Percentiles rank a stretch among this genome's conserved stretches.
Evolutionary conservation across 1,284 basidiomycete genomes (phyloP).

Genomic region (Moesziomyces globuligerus): DNA sequence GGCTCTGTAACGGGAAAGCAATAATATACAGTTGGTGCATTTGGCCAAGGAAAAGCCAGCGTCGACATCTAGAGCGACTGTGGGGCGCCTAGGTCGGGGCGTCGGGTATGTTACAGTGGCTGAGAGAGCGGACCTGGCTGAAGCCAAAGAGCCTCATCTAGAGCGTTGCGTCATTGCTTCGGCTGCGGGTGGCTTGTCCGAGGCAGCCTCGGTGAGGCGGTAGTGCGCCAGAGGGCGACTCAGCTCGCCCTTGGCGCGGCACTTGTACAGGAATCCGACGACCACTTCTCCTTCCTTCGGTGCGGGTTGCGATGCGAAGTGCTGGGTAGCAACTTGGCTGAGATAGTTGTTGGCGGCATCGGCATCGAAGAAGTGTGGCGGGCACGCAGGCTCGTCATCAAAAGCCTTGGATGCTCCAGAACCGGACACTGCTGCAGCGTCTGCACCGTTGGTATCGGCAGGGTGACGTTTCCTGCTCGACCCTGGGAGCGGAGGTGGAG

Average conservation of each 20-base stretch:
- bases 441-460: slow-evolving; percentile 25
- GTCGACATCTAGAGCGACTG: no score
- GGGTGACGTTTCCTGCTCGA: slow-evolving; percentile 31
- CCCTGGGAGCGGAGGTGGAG: slow-evolving; percentile 12
- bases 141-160: not conserved
- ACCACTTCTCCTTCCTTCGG: slow-evolving; percentile 63
- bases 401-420: slow-evolving; percentile 15
- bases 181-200: slow-evolving; percentile 13
- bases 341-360: slow-evolving; percentile 54
- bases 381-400: slow-evolving; percentile 48
- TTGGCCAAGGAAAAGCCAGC: no score
- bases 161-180: slow-evolving; percentile 16
- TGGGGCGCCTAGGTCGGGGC: no score
- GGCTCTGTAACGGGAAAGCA: no score
- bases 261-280: slow-evolving; percentile 60
- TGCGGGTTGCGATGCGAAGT: slow-evolving; percentile 54
- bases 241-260: slow-evolving; percentile 54
- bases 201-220: slow-evolving; percentile 28
- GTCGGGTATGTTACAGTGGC: not conserved
- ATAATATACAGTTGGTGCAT: not conserved
- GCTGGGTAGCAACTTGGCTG: slow-evolving; percentile 48
- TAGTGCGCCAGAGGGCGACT: slow-evolving; percentile 44
- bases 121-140: not conserved
- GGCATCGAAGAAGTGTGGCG: slow-evolving; percentile 56
- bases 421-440: slow-evolving; percentile 18